These are phyloP conservation scores for Porphyridium purpureum DNA, from an alignment of 23 red algal genomes.

Conservation along the genomic window DNA sequence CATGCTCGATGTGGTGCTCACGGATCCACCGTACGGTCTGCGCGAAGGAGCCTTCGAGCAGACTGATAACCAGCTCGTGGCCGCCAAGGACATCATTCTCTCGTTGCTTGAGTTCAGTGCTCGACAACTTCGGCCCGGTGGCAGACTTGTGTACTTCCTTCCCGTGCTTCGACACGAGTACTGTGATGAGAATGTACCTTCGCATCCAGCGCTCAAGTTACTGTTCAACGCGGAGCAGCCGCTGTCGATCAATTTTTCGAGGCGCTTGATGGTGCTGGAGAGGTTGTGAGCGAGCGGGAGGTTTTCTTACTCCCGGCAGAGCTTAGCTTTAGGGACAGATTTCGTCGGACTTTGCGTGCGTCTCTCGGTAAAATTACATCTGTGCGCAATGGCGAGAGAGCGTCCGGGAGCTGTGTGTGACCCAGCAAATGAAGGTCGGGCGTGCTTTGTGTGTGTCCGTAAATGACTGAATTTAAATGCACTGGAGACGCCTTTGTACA, in stretches of 20 bases:
- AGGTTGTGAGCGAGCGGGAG: no score
- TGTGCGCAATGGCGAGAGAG: no score
- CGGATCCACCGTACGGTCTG: slow-evolving; percentile 87
- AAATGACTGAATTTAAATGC: no score
- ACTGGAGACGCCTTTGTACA: no score
- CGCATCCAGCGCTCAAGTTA: slow-evolving; percentile 16
- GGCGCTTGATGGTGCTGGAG: slow-evolving; percentile 42
- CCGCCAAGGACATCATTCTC: slow-evolving; percentile 39
- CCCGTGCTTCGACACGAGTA: slow-evolving; percentile 42
- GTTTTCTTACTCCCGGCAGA: no score
- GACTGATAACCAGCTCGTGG: slow-evolving; percentile 31
- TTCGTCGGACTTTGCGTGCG: no score
- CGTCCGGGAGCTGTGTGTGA: no score
- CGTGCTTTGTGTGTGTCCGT: no score
- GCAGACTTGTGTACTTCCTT: slow-evolving; percentile 92
- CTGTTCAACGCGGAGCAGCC: slow-evolving; percentile 42
- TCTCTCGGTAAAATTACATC: no score
- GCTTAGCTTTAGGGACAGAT: no score
- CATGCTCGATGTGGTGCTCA: slow-evolving; percentile 71
- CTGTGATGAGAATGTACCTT: slow-evolving; percentile 35
- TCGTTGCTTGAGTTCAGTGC: slow-evolving; percentile 45
- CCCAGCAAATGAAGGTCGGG: no score
- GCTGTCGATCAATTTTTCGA: slow-evolving; percentile 27
- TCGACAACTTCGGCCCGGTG: slow-evolving; percentile 21
- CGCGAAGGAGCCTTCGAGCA: slow-evolving; percentile 63